Evolutionary conservation across 768 basidiomycete genomes (phyloP).

Genomic region (Russula vinacea): DNA sequence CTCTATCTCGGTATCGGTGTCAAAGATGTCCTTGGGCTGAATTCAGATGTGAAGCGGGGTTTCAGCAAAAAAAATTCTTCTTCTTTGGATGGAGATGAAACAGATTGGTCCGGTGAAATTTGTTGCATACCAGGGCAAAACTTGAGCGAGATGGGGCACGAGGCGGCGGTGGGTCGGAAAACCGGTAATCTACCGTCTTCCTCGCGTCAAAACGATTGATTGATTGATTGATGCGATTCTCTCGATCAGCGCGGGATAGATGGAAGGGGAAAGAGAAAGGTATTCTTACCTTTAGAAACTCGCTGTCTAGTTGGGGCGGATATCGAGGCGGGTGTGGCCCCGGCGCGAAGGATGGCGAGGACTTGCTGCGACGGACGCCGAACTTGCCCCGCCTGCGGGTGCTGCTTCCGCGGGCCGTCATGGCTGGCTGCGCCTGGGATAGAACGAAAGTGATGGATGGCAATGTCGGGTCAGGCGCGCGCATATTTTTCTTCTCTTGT

Average conservation of each 20-base stretch:
- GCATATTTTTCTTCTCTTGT: conserved; percentile 17
- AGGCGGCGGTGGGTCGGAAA: conserved; percentile 12
- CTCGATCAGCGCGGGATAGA: conserved; percentile 2
- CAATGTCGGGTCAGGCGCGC: conserved; percentile 23
- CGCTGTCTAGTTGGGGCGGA: conserved; percentile 28
- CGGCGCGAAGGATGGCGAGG: conserved; percentile 18
- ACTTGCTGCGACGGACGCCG: conserved; percentile 15
- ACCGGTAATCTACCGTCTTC: conserved; percentile 29
- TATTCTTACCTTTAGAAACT: conserved; percentile 24
- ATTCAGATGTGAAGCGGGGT: background rate
- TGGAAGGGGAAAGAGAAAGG: background rate
- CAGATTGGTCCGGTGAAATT: background rate
- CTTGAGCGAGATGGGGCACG: conserved; percentile 26
- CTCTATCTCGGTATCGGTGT: conserved; percentile 27
- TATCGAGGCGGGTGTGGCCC: conserved; percentile 25
- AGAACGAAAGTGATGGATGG: conserved; percentile 30
- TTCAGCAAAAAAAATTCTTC: background rate
- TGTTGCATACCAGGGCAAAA: conserved; percentile 27
- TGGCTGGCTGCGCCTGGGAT: conserved; percentile 11
- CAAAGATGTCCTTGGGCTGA: conserved; percentile 29
- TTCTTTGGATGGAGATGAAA: background rate
- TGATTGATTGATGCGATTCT: background rate
- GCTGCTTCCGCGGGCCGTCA: background rate
- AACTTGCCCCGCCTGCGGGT: conserved; percentile 9
- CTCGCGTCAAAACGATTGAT: conserved; percentile 14